Evolutionary conservation across 805 yeast species (phyloP).

Genomic region (Isabelozyma gotoi): DNA sequence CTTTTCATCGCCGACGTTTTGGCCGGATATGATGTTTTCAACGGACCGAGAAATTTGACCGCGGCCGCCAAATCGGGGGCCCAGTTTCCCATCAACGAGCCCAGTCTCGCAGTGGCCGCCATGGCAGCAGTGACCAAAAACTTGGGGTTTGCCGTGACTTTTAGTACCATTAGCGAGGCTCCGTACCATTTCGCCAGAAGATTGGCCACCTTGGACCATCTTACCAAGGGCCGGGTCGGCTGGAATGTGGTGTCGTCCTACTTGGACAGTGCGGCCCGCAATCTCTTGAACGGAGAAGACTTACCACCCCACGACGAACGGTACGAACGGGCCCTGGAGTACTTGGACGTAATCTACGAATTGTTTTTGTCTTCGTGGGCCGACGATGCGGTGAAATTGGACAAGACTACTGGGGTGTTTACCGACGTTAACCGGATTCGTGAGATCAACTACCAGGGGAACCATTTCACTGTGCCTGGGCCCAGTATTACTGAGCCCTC

Average conservation of each 20-base stretch:
- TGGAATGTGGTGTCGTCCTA: slow-evolving; percentile 49
- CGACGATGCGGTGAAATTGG: slow-evolving; percentile 37
- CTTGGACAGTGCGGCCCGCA: slow-evolving; percentile 40
- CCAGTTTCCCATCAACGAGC: slow-evolving; percentile 40
- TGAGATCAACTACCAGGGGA: slow-evolving; percentile 42
- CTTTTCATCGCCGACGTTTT: slow-evolving; percentile 42
- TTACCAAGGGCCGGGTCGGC: slow-evolving; percentile 45
- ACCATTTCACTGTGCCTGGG: slow-evolving; percentile 42
- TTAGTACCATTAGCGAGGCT: slow-evolving; percentile 42
- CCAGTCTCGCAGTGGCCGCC: slow-evolving; percentile 33
- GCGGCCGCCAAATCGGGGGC: slow-evolving; percentile 34
- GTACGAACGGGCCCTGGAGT: slow-evolving; percentile 41
- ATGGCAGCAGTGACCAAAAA: slow-evolving; percentile 47
- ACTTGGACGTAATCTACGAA: slow-evolving; percentile 39
- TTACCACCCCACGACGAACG: slow-evolving; percentile 42
- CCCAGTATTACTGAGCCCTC: slow-evolving; percentile 43
- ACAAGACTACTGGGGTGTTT: slow-evolving; percentile 27
- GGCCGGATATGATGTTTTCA: slow-evolving; percentile 40
- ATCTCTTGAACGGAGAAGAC: slow-evolving; percentile 33
- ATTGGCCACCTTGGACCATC: slow-evolving; percentile 44
- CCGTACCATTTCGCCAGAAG: slow-evolving; percentile 44
- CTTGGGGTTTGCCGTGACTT: slow-evolving; percentile 42
- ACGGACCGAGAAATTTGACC: slow-evolving; percentile 37
- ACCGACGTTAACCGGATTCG: slow-evolving; percentile 40
- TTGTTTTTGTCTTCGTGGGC: slow-evolving; percentile 44